These are phyloP conservation scores for Yamadazyma diddensiae DNA, from an alignment of 1,139 yeast species.

Conservation along the genomic window DNA sequence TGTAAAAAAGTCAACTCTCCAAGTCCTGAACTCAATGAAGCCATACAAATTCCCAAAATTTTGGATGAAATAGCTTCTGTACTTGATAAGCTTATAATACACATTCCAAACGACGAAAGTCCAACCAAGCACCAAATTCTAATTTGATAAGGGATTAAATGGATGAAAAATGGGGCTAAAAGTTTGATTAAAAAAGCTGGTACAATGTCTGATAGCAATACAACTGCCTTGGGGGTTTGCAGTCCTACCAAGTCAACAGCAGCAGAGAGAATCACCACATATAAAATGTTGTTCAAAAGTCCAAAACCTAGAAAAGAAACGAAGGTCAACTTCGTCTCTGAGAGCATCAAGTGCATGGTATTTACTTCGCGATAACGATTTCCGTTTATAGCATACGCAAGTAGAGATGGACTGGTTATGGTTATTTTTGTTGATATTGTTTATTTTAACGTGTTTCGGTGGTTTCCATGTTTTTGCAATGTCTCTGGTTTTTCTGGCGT, in stretches of 20 bases:
- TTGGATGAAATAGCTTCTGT: conserved; percentile 29
- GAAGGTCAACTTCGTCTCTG: conserved; percentile 27
- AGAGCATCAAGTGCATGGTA: conserved; percentile 10
- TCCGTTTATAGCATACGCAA: too few species aligned
- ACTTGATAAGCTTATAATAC: conserved; percentile 51
- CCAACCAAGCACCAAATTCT: conserved; percentile 57
- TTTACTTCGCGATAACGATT: too few species aligned
- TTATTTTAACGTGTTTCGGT: too few species aligned
- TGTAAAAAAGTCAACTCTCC: conserved; percentile 90
- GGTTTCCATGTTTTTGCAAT: too few species aligned
- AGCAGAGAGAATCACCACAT: conserved; percentile 88
- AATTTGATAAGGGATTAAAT: conserved; percentile 53
- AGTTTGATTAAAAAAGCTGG: conserved; percentile 77
- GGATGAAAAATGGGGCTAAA: conserved; percentile 76
- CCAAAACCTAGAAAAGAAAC: conserved; percentile 80
- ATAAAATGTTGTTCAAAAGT: conserved; percentile 78
- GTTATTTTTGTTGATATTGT: too few species aligned
- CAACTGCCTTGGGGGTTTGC: conserved; percentile 78
- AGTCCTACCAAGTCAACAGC: conserved; percentile 91
- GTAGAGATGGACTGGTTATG: too few species aligned
- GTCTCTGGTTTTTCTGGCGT: too few species aligned
- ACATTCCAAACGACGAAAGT: conserved; percentile 75
- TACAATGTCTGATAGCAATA: conserved; percentile 78
- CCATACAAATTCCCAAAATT: conserved; percentile 72
- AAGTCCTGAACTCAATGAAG: conserved; percentile 81